These are phyloP conservation scores for Ceratobasidium sp. DNA, from an alignment of 1,284 basidiomycete species.

Conservation along the genomic window DNA sequence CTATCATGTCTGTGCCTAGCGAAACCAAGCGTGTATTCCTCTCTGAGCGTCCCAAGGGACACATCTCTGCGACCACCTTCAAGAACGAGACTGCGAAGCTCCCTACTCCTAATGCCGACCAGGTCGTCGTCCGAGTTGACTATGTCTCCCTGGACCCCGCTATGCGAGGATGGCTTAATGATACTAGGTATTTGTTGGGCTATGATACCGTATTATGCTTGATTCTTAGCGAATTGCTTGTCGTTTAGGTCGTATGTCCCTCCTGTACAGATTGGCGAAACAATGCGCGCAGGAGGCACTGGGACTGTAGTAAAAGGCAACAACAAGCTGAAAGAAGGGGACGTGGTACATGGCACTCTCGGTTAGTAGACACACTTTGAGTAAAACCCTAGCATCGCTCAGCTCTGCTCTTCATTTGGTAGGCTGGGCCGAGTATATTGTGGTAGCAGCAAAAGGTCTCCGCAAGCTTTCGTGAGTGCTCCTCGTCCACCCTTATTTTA, in stretches of 20 bases:
- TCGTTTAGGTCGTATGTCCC: slow-evolving; percentile 58
- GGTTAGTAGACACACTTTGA: slow-evolving; percentile 62
- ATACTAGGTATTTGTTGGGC: slow-evolving; percentile 55
- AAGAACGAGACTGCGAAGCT: slow-evolving; percentile 61
- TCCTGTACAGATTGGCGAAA: slow-evolving; percentile 83
- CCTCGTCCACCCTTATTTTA: slow-evolving; percentile 40
- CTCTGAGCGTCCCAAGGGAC: slow-evolving; percentile 74
- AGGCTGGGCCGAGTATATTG: slow-evolving; percentile 86
- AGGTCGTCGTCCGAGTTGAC: slow-evolving; percentile 79
- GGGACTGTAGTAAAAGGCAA: slow-evolving; percentile 70
- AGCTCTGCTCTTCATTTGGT: slow-evolving; percentile 49
- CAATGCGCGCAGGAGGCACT: slow-evolving; percentile 80
- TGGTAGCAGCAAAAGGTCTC: slow-evolving; percentile 69
- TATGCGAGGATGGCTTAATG: slow-evolving; percentile 86
- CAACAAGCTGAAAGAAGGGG: slow-evolving; percentile 69
- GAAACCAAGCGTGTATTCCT: slow-evolving; percentile 79
- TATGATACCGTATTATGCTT: slow-evolving; percentile 66
- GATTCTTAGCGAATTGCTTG: slow-evolving; percentile 61
- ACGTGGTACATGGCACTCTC: slow-evolving; percentile 70
- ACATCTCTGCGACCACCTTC: slow-evolving; percentile 80
- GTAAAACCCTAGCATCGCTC: not conserved
- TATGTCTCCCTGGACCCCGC: slow-evolving; percentile 87
- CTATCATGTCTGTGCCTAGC: slow-evolving; percentile 54
- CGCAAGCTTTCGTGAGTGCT: slow-evolving; percentile 67
- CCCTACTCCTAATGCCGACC: slow-evolving; percentile 53